Conservation (phyloP, 805 yeast genomes). For the Deakozyma indianensis region DNA sequence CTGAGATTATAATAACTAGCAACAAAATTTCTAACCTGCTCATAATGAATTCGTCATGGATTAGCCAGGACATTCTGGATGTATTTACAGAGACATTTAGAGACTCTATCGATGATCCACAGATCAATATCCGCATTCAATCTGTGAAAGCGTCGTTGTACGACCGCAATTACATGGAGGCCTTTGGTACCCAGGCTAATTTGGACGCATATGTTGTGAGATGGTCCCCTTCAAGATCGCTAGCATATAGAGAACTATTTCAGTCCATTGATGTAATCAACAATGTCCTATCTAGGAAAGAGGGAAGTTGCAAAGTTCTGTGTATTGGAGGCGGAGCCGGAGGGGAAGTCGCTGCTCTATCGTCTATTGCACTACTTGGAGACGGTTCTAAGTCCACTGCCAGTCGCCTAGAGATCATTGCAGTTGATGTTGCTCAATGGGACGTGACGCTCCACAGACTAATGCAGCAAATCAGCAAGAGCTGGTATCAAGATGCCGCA, state of each 20-base stretch:
- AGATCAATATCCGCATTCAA: constrained; percentile 37
- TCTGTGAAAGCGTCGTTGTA: constrained; percentile 53
- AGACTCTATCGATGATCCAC: constrained; percentile 10
- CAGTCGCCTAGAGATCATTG: constrained; percentile 4
- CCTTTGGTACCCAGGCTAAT: constrained; percentile 49
- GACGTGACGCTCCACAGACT: constrained; percentile 6
- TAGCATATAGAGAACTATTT: constrained; percentile 59
- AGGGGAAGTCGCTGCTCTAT: constrained; percentile 56
- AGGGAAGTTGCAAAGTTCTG: constrained; percentile 26
- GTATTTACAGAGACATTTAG: constrained; percentile 15
- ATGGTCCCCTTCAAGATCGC: constrained; percentile 77
- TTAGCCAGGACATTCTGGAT: constrained; percentile 12
- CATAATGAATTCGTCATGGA: neutral
- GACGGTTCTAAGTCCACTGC: constrained; percentile 3
- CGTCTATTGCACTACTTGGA: constrained; percentile 33
- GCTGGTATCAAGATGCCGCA: neutral
- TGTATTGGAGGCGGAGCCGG: constrained; percentile 88
- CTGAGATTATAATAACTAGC: too few species aligned
- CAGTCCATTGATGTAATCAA: constrained; percentile 32
- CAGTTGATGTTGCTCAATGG: constrained; percentile 2
- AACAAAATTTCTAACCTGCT: too few species aligned
- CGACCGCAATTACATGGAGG: constrained; percentile 54
- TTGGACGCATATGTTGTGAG: constrained; percentile 67
- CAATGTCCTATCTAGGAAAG: constrained; percentile 17
- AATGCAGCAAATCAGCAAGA: neutral